Percentiles rank a stretch among this genome's conserved stretches.
Conservation (phyloP, 106 monocot genomes). For the Allium fistulosum region DNA sequence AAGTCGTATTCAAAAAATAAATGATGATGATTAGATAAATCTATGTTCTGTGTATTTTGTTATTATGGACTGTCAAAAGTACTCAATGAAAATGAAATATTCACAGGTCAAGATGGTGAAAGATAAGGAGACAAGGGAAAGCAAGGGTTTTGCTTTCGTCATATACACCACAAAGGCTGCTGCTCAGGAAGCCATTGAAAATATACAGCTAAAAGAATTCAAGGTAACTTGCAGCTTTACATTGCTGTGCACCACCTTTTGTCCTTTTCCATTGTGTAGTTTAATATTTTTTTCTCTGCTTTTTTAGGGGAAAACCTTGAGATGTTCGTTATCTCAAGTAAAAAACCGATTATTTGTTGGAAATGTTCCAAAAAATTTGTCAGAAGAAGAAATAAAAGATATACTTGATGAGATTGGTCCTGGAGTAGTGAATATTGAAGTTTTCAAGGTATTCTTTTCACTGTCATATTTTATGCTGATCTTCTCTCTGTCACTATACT, state of each 20-base stretch:
- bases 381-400: constrained; percentile 59
- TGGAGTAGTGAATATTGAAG: constrained; percentile 53
- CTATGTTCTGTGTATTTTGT: too few species aligned
- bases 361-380: constrained; percentile 74
- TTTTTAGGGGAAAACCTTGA: constrained; percentile 70
- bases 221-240: constrained; percentile 7
- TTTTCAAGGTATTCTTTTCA: constrained; percentile 53
- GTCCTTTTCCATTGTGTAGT: not conserved
- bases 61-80: too few species aligned
- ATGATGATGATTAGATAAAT: not conserved
- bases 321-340: constrained; percentile 68
- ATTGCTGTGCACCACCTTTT: not conserved
- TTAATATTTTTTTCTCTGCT: not conserved
- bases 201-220: constrained; percentile 31
- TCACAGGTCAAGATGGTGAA: constrained; percentile 59
- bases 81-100: not conserved
- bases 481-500: not conserved
- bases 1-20: not conserved
- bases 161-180: constrained; percentile 43
- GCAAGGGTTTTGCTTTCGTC: constrained; percentile 62
- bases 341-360: constrained; percentile 82
- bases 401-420: constrained; percentile 57
- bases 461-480: not conserved
- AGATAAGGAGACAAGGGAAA: constrained; percentile 44
- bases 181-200: constrained; percentile 22